Evolutionary conservation across 2,329 filamentous ascomycete genomes (phyloP), one percentile per base, ranked within the genome.

Genomic region (Aspergillus bombycis): DNA sequence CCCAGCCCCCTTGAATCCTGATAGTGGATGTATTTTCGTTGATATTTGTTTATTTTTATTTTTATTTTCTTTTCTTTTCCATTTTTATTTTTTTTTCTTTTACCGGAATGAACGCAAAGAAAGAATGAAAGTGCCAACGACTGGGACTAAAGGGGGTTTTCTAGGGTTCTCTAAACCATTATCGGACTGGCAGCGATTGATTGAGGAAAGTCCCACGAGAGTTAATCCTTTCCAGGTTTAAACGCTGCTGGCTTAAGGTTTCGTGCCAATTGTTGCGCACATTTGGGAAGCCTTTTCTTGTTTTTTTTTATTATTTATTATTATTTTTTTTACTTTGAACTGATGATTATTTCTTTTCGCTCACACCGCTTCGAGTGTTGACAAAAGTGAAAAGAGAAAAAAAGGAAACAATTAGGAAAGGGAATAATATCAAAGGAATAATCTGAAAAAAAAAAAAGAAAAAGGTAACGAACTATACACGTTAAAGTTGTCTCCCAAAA

Each of bases 131-230:
- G 19, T n/a, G 16, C 38, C 16, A 41, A 41, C 16, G 16, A 41
- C 38, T 41, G 19, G 38, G 38, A 41, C 38, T 41, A 41, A 41
- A 41, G 38, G 38, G 38, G 38, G 16, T n/a, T 32, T 19, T 6
- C 9, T 28, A 28, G 48, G 48, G 48, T 52, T 52, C 23, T 52
- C 28, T 54, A 54, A 54, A 8, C 52, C 30, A 23, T 54, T 54
- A 54, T 54, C 30, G 50, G 50, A 52, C 21, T 50, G 46, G 30
- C 26, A 26, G 30, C 12, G 50, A 53, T 32, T n/a, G 52, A 54
- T 34, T 54, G 34, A 55, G 52, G 52, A 38, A 55, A 55, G 52
- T 55, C 45, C 43, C 57, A 59, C 46, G 48, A 53, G 43, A 59
- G 48, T 59, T 59, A 59, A 36, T 59, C 57, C 45, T 23, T 36